Evolutionary conservation across 2,329 filamentous ascomycete species (phyloP), one percentile per base, ranked within the genome.

Genomic region (Ascochyta viciae-villosae): DNA sequence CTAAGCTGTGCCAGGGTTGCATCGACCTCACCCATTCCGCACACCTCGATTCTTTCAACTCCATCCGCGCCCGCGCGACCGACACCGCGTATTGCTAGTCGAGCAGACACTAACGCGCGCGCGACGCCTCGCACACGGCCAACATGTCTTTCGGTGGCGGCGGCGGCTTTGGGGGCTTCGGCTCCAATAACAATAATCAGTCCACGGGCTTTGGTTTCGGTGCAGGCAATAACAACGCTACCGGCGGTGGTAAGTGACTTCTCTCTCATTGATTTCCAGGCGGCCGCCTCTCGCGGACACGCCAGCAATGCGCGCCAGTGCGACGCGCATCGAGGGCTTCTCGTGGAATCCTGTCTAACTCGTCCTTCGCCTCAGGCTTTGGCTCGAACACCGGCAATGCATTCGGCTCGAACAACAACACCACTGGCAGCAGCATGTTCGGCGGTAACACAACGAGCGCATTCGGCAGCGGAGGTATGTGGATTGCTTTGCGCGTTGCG

Each of bases 191-290:
- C 57, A 63, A 62, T 45, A 73, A 75, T 51, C 64, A 68, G 61
- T 64, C 61, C 47, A 61, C 58, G 40, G 62, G 63, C 60, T 74
- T 73, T 68, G 78, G 70, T 54, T 81, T 81, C 68, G 79, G 79
- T 24, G 65, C 76, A 19, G 53, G 23, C 41, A 75, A 63, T 44
- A 68, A 65, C 51, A 67, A 62, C 63, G 68, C 65, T 52, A 76
- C 71, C 60, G 64, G 71, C 60, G 71, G 81, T 76, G 84, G 86
- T 88, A 85, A 73, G 83, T 81, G 66, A 57, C 59, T 26, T 54
- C 42, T 65, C 63, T 62, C 60, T 19, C 47, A 60, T 58, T 62
- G 22, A 44, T 42, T 50, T 43, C 22, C 35, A 37, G 55, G 54
- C 52, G 54, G 40, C 40, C 26, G 45, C 47, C 57, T 63, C 33